These are phyloP conservation scores for Rhipidocladum racemiflorum DNA, from an alignment of 176 grass and related monocot genomes.

Conservation along the genomic window DNA sequence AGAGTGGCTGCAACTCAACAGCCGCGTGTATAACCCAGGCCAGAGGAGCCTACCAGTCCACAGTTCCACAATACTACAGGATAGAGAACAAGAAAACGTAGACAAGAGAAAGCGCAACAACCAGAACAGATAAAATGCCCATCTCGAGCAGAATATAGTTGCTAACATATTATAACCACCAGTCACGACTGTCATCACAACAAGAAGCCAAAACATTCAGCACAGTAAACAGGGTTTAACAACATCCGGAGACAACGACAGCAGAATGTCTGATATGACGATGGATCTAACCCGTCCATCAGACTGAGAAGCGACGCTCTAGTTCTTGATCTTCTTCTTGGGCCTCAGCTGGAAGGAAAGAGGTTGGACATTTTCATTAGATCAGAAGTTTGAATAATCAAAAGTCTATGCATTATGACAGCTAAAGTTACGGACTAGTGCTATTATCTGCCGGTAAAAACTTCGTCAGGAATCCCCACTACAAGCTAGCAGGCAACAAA, in stretches of 20 bases:
- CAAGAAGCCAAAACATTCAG: background rate
- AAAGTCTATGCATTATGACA: too few species aligned
- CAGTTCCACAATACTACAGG: background rate
- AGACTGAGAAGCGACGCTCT: background rate
- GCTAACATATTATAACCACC: slow-evolving; percentile 22
- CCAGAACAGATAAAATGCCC: background rate
- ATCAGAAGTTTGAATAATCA: background rate
- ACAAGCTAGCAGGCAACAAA: background rate
- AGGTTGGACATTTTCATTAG: background rate
- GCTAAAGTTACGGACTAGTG: background rate
- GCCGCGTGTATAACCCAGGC: background rate
- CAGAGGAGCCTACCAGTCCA: background rate
- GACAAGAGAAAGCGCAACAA: background rate
- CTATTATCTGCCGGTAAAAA: background rate
- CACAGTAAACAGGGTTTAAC: slow-evolving; percentile 1
- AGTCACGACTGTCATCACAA: background rate
- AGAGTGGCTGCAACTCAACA: background rate
- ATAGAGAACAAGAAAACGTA: background rate
- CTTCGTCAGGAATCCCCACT: background rate
- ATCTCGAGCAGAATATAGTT: background rate
- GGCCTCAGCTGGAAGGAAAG: slow-evolving; percentile 52
- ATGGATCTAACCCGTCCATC: slow-evolving; percentile 5
- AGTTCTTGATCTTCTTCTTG: slow-evolving; percentile 86
- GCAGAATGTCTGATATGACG: background rate
- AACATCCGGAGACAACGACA: background rate